Percentiles rank a stretch among this genome's conserved stretches.
phyloP scores from a whole-genome alignment of 2,329 filamentous ascomycete species.

The Alternaria sp. region DNA sequence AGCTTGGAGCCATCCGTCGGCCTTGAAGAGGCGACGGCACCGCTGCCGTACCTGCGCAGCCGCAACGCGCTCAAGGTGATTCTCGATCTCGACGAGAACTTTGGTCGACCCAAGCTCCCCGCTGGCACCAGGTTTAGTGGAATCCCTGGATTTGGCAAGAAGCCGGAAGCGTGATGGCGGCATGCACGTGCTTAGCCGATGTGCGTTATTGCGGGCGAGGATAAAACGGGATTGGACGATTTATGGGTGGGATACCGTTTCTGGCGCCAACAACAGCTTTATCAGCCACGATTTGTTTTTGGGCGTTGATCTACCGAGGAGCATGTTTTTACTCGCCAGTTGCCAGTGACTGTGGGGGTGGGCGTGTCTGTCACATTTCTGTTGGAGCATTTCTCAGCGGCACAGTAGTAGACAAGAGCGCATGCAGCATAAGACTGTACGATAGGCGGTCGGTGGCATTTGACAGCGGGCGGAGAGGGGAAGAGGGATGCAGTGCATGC shows the following conservation, averaged over 20 bases:
- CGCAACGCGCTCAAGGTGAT: slow-evolving; percentile 95
- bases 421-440: slow-evolving; percentile 27
- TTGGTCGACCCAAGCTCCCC: slow-evolving; percentile 74
- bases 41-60: slow-evolving; percentile 72
- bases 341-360: slow-evolving; percentile 27
- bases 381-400: slow-evolving; percentile 12
- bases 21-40: slow-evolving; percentile 67
- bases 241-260: slow-evolving; percentile 26
- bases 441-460: slow-evolving; percentile 19
- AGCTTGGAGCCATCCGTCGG: slow-evolving; percentile 67
- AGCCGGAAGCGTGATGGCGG: slow-evolving; percentile 31
- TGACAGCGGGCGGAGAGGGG: slow-evolving; percentile 5
- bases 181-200: slow-evolving; percentile 13
- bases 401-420: slow-evolving; percentile 21
- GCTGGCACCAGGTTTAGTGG: slow-evolving; percentile 44
- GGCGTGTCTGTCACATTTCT: slow-evolving; percentile 1
- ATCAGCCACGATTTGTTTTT: slow-evolving; percentile 37
- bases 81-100: slow-evolving; percentile 90
- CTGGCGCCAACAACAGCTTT: slow-evolving; percentile 28
- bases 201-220: slow-evolving; percentile 24
- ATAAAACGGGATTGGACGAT: slow-evolving; percentile 42
- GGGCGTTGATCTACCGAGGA: slow-evolving; percentile 27
- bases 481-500: slow-evolving; percentile 6
- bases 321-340: slow-evolving; percentile 19
- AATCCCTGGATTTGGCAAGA: slow-evolving; percentile 46